Percentiles rank a stretch among this genome's conserved stretches.
These are phyloP conservation scores for Metschnikowia aberdeeniae DNA, from an alignment of 805 yeast genomes.

Conservation along the genomic window DNA sequence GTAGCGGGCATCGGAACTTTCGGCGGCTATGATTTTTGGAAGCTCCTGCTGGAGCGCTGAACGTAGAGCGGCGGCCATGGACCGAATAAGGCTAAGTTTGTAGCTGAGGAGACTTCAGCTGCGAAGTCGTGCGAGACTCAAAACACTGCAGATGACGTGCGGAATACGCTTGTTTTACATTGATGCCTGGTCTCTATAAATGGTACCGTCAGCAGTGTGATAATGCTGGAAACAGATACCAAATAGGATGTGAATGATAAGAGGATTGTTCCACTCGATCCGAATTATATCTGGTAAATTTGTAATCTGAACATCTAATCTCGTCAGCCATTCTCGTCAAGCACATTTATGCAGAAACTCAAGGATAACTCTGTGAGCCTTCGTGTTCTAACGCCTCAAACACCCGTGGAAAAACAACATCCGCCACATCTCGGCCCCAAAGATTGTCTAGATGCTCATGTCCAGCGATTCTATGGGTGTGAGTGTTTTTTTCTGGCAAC, in stretches of 20 bases:
- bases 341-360: too few relatives aligned
- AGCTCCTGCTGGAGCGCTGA: constrained; percentile 5
- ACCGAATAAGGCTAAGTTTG: background rate
- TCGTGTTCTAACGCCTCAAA: constrained; percentile 11
- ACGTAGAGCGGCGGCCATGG: constrained; percentile 3
- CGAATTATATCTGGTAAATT: too few relatives aligned
- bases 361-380: too few relatives aligned
- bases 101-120: too few relatives aligned
- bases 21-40: constrained; percentile 5
- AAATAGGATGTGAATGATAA: too few relatives aligned
- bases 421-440: constrained; percentile 71
- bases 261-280: too few relatives aligned
- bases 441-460: constrained; percentile 89
- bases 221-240: too few relatives aligned
- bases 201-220: too few relatives aligned
- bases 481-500: constrained; percentile 51
- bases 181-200: too few relatives aligned
- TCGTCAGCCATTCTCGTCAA: too few relatives aligned
- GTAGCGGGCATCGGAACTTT: constrained; percentile 4
- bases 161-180: too few relatives aligned
- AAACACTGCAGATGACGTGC: background rate
- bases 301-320: too few relatives aligned
- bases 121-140: constrained; percentile 1
- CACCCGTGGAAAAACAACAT: constrained; percentile 33
- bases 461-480: constrained; percentile 52